Conservation (phyloP, 2,329 filamentous ascomycete genomes). For the Acrocalymma vagum region DNA sequence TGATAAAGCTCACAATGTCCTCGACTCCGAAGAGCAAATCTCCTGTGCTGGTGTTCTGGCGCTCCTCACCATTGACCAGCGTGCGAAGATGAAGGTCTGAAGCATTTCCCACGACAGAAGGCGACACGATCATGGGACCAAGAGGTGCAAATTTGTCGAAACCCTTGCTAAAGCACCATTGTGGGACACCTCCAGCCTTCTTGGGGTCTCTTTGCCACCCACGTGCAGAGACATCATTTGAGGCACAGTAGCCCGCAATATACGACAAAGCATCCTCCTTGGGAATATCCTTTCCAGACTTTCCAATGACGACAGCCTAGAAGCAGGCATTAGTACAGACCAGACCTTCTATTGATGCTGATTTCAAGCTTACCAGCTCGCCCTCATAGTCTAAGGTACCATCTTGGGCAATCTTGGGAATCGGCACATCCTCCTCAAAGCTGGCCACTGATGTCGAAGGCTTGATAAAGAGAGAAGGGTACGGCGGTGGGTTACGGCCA, state of each 20-base stretch:
- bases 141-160: conserved; percentile 62
- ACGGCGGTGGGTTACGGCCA: conserved; percentile 14
- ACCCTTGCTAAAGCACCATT: conserved; percentile 62
- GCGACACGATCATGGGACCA: conserved; percentile 56
- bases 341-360: background rate
- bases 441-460: conserved; percentile 2
- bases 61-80: conserved; percentile 53
- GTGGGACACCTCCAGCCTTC: conserved; percentile 30
- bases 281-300: conserved; percentile 57
- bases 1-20: conserved; percentile 52
- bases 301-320: conserved; percentile 58
- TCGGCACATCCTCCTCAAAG: conserved; percentile 1
- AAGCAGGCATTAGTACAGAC: too few relatives aligned
- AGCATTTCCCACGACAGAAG: conserved; percentile 49
- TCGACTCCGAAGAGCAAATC: conserved; percentile 55
- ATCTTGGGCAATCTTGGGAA: conserved; percentile 7
- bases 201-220: conserved; percentile 51
- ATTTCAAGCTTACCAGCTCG: conserved; percentile 8
- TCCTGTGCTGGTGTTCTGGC: conserved; percentile 47
- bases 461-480: conserved; percentile 17
- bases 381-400: conserved; percentile 12
- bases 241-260: conserved; percentile 59
- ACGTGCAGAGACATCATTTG: conserved; percentile 62
- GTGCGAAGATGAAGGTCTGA: conserved; percentile 49
- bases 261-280: conserved; percentile 53